Evolutionary conservation across 2,329 filamentous ascomycete genomes (phyloP).

Genomic region (Cladosporium cucumerinum): DNA sequence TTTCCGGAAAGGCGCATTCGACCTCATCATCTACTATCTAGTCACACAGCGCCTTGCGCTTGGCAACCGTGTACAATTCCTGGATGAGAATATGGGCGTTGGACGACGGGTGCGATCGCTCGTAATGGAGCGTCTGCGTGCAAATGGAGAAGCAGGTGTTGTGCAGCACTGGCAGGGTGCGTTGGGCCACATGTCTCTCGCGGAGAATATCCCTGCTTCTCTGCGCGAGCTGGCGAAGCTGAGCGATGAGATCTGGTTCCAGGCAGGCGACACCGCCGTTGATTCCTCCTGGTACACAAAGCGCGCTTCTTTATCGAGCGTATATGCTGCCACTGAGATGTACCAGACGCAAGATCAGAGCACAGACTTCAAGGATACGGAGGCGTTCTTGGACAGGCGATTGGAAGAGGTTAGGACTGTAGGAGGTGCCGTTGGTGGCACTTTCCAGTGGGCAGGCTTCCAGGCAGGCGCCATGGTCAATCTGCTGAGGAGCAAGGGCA

Average conservation of each 20-base stretch:
- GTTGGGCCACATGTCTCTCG: conserved; percentile 84
- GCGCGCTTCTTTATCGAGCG: conserved; percentile 57
- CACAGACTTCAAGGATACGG: conserved; percentile 70
- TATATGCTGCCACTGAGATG: conserved; percentile 74
- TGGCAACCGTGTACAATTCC: conserved; percentile 46
- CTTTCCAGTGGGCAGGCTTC: conserved; percentile 79
- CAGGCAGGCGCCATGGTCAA: conserved; percentile 75
- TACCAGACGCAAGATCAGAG: conserved; percentile 91
- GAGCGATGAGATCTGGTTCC: conserved; percentile 88
- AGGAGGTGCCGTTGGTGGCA: conserved; percentile 59
- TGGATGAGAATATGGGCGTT: conserved; percentile 43
- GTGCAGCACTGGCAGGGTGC: conserved; percentile 86
- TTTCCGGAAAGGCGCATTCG: conserved; percentile 75
- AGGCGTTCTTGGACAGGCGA: conserved; percentile 72
- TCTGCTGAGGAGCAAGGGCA: conserved; percentile 80
- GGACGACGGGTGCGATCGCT: conserved; percentile 66
- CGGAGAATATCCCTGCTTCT: conserved; percentile 70
- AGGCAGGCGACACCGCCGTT: conserved; percentile 76
- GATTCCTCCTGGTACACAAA: conserved; percentile 87
- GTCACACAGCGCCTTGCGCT: conserved; percentile 63
- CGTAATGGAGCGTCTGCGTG: conserved; percentile 72
- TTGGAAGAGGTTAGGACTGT: conserved; percentile 65
- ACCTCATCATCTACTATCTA: conserved; percentile 76
- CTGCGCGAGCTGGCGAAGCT: conserved; percentile 75
- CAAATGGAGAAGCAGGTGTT: conserved; percentile 61